A percentile compares a stretch with the other conserved stretches of the same genome.
phyloP scores from a whole-genome alignment of 2,329 filamentous ascomycete genomes.

The Calonectria leucothoes region DNA sequence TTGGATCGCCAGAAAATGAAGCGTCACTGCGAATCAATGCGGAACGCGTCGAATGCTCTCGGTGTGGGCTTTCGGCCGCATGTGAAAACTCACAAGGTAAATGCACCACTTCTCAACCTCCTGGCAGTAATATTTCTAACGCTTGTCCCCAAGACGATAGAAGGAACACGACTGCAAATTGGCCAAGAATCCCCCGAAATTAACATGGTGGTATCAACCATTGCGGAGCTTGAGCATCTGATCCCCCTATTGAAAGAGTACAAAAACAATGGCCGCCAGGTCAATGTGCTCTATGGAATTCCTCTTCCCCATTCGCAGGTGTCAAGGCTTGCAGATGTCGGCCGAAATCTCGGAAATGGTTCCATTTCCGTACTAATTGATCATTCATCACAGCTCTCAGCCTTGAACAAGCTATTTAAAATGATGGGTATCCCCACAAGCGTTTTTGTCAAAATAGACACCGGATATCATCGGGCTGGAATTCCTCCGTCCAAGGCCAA shows the following conservation, averaged over 20 bases:
- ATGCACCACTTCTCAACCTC: not conserved
- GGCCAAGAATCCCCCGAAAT: conserved; percentile 52
- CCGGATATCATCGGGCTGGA: conserved; percentile 73
- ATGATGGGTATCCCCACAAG: conserved; percentile 45
- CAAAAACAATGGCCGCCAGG: conserved; percentile 19
- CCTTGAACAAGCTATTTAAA: conserved; percentile 45
- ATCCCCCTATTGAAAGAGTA: conserved; percentile 60
- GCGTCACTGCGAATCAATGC: conserved; percentile 69
- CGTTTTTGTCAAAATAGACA: conserved; percentile 72
- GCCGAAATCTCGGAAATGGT: conserved; percentile 54
- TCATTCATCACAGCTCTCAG: conserved; percentile 60
- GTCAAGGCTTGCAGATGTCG: conserved; percentile 59
- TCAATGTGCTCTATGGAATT: conserved; percentile 68
- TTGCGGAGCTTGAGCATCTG: conserved; percentile 68
- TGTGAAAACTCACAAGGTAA: conserved; percentile 74
- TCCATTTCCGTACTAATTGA: conserved; percentile 69
- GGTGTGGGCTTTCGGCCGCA: conserved; percentile 69
- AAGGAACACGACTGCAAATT: conserved; percentile 66
- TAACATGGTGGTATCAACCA: conserved; percentile 69
- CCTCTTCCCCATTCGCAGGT: conserved; percentile 67
- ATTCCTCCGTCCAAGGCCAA: conserved; percentile 56
- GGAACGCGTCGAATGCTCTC: conserved; percentile 59
- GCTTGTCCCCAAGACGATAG: conserved; percentile 56
- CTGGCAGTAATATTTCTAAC: accelerated
- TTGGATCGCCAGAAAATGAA: conserved; percentile 65